Percentiles rank a stretch among this genome's conserved stretches.
phyloP scores from a whole-genome alignment of 768 basidiomycete genomes.

The Mycena galericulata region DNA sequence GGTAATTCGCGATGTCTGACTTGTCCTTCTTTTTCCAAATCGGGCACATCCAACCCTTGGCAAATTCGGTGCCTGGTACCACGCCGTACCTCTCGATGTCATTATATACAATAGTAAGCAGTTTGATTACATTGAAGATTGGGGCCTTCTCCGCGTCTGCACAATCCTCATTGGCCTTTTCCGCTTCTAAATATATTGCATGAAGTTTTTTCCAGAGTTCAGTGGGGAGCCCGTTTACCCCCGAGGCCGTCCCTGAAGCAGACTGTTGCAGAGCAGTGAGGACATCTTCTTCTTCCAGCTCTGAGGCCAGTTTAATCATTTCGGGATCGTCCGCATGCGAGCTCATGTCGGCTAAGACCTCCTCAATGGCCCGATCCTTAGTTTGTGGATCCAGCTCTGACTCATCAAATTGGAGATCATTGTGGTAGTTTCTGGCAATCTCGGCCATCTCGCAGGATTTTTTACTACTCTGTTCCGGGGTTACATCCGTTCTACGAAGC shows the following conservation, averaged over 20 bases:
- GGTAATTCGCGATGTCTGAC: constrained; percentile 4
- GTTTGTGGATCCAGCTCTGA: background rate
- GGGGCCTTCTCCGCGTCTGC: background rate
- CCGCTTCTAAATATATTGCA: background rate
- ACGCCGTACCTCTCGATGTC: constrained; percentile 6
- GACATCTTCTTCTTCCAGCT: background rate
- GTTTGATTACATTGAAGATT: background rate
- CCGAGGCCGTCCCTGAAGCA: background rate
- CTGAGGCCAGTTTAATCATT: background rate
- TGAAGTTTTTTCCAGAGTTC: constrained; percentile 19
- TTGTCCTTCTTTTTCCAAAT: constrained; percentile 6
- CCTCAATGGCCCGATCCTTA: background rate
- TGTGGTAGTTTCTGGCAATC: constrained; percentile 13
- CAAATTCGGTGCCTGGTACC: background rate
- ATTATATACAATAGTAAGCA: constrained; percentile 5
- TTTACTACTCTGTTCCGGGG: background rate
- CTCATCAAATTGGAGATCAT: constrained; percentile 6
- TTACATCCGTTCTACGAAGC: background rate
- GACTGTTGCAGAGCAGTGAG: background rate
- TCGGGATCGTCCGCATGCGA: background rate
- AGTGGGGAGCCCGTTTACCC: constrained; percentile 7
- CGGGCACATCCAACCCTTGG: constrained; percentile 15
- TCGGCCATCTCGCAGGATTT: constrained; percentile 22
- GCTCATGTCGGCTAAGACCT: background rate
- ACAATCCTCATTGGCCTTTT: background rate